These are phyloP conservation scores for Xylariales sp. DNA, from an alignment of 2,329 filamentous ascomycete species.

Conservation along the genomic window DNA sequence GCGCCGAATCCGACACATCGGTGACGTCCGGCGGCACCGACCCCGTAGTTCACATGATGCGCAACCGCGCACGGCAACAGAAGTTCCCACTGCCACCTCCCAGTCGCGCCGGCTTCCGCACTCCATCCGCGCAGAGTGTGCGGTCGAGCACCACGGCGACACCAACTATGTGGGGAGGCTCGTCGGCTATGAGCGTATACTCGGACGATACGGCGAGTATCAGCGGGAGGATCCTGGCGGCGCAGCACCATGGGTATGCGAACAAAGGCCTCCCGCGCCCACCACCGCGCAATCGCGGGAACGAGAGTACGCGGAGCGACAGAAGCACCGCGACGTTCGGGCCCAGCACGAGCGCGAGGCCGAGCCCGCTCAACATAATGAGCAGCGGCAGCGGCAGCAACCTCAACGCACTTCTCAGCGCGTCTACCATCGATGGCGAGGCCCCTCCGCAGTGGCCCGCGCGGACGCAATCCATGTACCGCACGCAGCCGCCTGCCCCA, in stretches of 20 bases:
- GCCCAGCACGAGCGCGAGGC: slow-evolving; percentile 12
- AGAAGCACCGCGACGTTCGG: slow-evolving; percentile 43
- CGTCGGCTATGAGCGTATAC: slow-evolving; percentile 45
- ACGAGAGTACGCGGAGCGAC: slow-evolving; percentile 36
- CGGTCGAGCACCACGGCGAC: slow-evolving; percentile 38
- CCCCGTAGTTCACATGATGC: slow-evolving; percentile 46
- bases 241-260: slow-evolving; percentile 21
- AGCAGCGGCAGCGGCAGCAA: background rate
- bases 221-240: slow-evolving; percentile 33
- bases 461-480: slow-evolving; percentile 40
- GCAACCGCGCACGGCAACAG: slow-evolving; percentile 40
- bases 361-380: background rate
- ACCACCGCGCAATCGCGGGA: slow-evolving; percentile 24
- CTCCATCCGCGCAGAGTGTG: slow-evolving; percentile 37
- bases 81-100: slow-evolving; percentile 43
- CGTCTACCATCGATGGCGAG: slow-evolving; percentile 20
- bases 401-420: background rate
- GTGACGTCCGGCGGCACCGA: slow-evolving; percentile 36
- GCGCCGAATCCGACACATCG: slow-evolving; percentile 42
- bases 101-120: slow-evolving; percentile 18
- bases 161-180: slow-evolving; percentile 47
- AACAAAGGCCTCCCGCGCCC: slow-evolving; percentile 26
- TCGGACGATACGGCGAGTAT: slow-evolving; percentile 47
- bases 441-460: slow-evolving; percentile 30
- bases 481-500: slow-evolving; percentile 39